A percentile compares a stretch with the other conserved stretches of the same genome.
These are phyloP conservation scores for Aspergillus sp. DNA, from an alignment of 2,329 filamentous ascomycete genomes.

Conservation along the genomic window DNA sequence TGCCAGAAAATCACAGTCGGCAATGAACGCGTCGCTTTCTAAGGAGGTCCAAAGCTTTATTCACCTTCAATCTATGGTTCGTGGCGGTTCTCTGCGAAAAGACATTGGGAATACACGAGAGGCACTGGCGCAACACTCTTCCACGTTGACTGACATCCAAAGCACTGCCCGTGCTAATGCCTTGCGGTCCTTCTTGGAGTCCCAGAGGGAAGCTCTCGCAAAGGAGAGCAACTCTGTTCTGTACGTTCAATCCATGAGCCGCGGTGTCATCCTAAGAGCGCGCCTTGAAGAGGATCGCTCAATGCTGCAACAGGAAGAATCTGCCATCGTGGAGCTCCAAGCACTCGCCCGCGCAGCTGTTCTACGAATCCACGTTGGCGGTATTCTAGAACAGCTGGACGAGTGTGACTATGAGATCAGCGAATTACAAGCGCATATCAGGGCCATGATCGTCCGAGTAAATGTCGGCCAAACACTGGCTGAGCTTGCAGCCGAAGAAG, in stretches of 20 bases:
- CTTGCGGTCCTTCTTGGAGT: constrained; percentile 32
- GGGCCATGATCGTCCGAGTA: constrained; percentile 76
- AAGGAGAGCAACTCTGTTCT: constrained; percentile 46
- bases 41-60: constrained; percentile 42
- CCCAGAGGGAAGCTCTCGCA: constrained; percentile 40
- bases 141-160: constrained; percentile 33
- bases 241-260: constrained; percentile 53
- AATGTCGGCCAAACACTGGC: constrained; percentile 71
- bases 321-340: constrained; percentile 38
- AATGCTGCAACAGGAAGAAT: constrained; percentile 31
- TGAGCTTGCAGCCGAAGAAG: constrained; percentile 80
- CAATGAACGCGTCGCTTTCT: constrained; percentile 43
- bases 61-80: constrained; percentile 47
- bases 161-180: constrained; percentile 33
- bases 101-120: constrained; percentile 26
- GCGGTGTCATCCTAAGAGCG: constrained; percentile 41
- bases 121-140: constrained; percentile 29
- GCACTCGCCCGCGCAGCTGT: constrained; percentile 42
- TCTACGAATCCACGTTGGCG: constrained; percentile 40
- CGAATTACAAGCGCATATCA: constrained; percentile 70
- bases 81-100: constrained; percentile 37
- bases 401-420: constrained; percentile 67
- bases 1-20: constrained; percentile 38
- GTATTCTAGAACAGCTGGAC: constrained; percentile 67
- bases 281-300: constrained; percentile 30